Evolutionary conservation across 192 early-diverging fungal species (phyloP).

Genomic region (Ambispora gerdemannii): DNA sequence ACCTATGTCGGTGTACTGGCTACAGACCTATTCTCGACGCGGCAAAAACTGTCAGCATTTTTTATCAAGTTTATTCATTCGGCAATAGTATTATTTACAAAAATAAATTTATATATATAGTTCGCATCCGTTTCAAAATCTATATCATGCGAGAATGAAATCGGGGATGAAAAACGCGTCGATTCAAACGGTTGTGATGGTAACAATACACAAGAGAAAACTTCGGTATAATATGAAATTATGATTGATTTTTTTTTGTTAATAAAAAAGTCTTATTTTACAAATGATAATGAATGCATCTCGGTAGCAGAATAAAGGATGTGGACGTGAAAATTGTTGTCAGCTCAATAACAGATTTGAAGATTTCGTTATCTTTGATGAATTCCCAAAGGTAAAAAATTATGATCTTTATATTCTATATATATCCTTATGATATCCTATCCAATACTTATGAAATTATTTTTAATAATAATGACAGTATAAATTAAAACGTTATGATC

Average conservation of each 20-base stretch:
- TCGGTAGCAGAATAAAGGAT: neutral
- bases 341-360: neutral
- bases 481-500: constrained; percentile 59
- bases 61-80: neutral
- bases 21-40: constrained; percentile 85
- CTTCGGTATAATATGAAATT: no score
- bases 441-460: no score
- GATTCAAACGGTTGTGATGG: no score
- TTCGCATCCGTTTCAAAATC: no score
- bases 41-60: constrained; percentile 57
- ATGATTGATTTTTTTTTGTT: no score
- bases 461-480: neutral
- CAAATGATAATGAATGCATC: no score
- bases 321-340: constrained; percentile 23
- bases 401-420: neutral
- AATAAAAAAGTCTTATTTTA: no score
- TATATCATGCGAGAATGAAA: no score
- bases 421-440: neutral
- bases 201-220: no score
- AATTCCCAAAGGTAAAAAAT: constrained; percentile 19
- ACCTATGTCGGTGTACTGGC: constrained; percentile 89
- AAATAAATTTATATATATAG: no score
- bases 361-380: neutral
- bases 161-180: no score
- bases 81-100: no score